Evolutionary conservation across 2,329 filamentous ascomycete species (phyloP).

Genomic region (Pestalotiopsis sp.): DNA sequence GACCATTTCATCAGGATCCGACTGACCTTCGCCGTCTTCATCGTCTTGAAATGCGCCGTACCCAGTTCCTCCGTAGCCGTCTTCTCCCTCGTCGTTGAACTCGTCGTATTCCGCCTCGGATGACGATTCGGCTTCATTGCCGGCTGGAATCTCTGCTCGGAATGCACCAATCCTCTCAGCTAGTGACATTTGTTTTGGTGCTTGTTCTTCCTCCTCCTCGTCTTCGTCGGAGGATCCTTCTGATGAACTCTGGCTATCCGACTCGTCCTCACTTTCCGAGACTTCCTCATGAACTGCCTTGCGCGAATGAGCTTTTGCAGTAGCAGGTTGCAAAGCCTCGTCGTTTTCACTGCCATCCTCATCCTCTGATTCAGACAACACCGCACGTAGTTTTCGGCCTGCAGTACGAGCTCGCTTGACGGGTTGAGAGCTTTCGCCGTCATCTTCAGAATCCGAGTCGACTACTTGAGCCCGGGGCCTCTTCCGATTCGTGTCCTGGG

Average conservation of each 20-base stretch:
- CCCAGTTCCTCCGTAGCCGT: constrained; percentile 15
- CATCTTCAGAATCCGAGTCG: constrained; percentile 26
- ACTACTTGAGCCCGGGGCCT: background rate
- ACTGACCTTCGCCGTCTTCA: constrained; percentile 14
- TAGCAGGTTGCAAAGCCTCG: background rate
- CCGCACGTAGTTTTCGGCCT: constrained; percentile 20
- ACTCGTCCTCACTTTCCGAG: constrained; percentile 19
- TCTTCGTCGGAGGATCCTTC: constrained; percentile 20
- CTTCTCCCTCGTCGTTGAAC: constrained; percentile 17
- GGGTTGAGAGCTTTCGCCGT: constrained; percentile 19
- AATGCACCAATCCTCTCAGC: constrained; percentile 24
- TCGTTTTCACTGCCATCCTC: constrained; percentile 16
- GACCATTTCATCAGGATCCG: constrained; percentile 8
- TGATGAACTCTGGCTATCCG: constrained; percentile 17
- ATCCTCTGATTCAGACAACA: constrained; percentile 25
- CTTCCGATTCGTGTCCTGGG: background rate
- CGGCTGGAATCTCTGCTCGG: constrained; percentile 20
- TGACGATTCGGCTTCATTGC: background rate
- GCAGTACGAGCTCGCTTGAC: constrained; percentile 16
- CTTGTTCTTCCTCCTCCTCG: constrained; percentile 14
- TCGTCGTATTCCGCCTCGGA: constrained; percentile 11
- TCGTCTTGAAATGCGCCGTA: constrained; percentile 20
- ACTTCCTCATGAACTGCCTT: background rate
- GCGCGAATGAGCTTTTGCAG: background rate
- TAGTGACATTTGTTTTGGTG: constrained; percentile 19